A percentile compares a stretch with the other conserved stretches of the same genome.
Evolutionary conservation across 768 basidiomycete genomes (phyloP).

Genomic region (Naematelia aurantialba): DNA sequence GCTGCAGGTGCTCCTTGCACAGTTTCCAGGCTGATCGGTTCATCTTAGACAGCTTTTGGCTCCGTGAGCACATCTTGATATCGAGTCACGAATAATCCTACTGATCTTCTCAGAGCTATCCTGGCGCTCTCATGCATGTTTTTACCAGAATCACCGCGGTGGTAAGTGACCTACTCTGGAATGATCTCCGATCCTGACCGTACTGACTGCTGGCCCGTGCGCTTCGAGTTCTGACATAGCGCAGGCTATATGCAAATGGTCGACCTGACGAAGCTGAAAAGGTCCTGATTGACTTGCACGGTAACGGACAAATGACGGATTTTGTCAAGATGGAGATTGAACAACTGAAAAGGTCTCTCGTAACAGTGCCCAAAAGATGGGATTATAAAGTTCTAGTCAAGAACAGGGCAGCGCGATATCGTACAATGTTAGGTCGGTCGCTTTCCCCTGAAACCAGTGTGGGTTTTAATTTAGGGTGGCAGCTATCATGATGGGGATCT

Average conservation of each 20-base stretch:
- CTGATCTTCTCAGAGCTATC: conserved; percentile 9
- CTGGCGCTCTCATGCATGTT: conserved; percentile 18
- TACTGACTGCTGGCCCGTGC: too few species aligned
- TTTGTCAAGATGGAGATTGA: conserved; percentile 22
- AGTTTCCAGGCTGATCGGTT: too few species aligned
- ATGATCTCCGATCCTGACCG: not conserved
- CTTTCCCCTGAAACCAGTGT: not conserved
- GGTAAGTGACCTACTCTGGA: conserved; percentile 14
- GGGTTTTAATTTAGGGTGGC: not conserved
- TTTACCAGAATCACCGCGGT: conserved; percentile 34
- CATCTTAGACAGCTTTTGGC: conserved; percentile 18
- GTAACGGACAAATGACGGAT: conserved; percentile 19
- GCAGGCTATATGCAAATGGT: conserved; percentile 29
- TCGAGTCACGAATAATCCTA: not conserved
- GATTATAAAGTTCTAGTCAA: conserved; percentile 18
- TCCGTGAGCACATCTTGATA: conserved; percentile 23
- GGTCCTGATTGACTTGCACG: conserved; percentile 25
- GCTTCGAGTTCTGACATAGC: not conserved
- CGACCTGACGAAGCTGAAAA: conserved; percentile 17
- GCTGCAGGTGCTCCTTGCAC: not conserved
- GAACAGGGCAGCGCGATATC: conserved; percentile 15
- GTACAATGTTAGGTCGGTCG: conserved; percentile 19
- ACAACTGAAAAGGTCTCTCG: conserved; percentile 12
- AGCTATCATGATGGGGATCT: conserved; percentile 23
- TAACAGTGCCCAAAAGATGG: conserved; percentile 10